phyloP scores from a whole-genome alignment of 108 stramenopile genomes.

The Parietichytrium sp. region DNA sequence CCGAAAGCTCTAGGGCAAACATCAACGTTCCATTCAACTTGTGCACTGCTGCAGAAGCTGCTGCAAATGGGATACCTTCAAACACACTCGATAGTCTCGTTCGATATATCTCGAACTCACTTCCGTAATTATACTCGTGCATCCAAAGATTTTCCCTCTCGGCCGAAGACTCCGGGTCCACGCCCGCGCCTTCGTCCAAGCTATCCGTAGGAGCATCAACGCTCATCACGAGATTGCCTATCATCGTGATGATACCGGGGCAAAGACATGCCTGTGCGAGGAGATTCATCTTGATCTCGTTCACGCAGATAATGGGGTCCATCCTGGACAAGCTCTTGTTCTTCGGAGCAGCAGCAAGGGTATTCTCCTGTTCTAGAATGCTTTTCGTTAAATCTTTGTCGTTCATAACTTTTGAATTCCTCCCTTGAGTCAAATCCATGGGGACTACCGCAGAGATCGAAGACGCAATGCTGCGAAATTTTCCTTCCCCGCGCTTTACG shows the following conservation, averaged over 20 bases:
- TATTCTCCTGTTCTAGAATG: too few species aligned
- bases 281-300: slow-evolving; percentile 36
- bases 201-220: slow-evolving; percentile 5
- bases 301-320: slow-evolving; percentile 28
- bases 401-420: too few species aligned
- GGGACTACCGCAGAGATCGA: too few species aligned
- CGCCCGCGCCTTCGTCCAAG: not conserved
- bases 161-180: too few species aligned
- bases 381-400: too few species aligned
- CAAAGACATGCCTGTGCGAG: slow-evolving; percentile 24
- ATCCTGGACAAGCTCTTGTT: not conserved
- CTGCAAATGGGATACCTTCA: not conserved
- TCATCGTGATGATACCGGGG: slow-evolving; percentile 32
- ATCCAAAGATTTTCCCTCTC: too few species aligned
- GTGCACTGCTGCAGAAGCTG: not conserved
- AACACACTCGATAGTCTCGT: not conserved
- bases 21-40: not conserved
- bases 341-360: too few species aligned
- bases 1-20: slow-evolving; percentile 33
- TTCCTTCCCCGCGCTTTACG: too few species aligned
- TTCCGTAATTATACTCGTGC: slow-evolving; percentile 17
- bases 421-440: too few species aligned
- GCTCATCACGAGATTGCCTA: slow-evolving; percentile 25
- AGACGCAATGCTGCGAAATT: too few species aligned
- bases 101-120: slow-evolving; percentile 24